Conservation (phyloP, 768 basidiomycete species). For the Tephrocybe sp. region DNA sequence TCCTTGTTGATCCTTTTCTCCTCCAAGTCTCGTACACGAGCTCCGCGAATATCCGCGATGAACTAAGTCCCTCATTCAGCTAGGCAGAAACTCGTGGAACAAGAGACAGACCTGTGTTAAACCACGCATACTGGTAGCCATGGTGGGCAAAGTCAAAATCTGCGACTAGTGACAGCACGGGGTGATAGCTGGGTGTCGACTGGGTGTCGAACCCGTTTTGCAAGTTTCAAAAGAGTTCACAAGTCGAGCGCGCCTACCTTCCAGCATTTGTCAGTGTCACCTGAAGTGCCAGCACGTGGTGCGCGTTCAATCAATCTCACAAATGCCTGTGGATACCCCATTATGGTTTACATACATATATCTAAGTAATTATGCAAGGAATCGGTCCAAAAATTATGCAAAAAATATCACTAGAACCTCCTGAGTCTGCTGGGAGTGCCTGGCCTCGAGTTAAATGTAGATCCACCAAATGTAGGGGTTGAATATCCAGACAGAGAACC, state of each 20-base stretch:
- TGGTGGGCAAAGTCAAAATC: slow-evolving; percentile 30
- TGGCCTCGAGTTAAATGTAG: slow-evolving; percentile 55
- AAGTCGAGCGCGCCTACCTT: too few relatives aligned
- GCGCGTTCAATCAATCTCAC: too few relatives aligned
- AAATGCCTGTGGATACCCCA: too few relatives aligned
- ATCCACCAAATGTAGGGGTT: slow-evolving; percentile 48
- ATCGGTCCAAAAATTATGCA: too few relatives aligned
- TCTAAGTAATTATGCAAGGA: too few relatives aligned
- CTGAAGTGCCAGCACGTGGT: too few relatives aligned
- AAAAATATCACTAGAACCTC: slow-evolving; percentile 24
- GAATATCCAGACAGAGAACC: slow-evolving; percentile 56
- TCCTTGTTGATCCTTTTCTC: slow-evolving; percentile 99
- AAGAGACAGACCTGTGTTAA: slow-evolving; percentile 73
- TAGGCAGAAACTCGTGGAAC: neutral
- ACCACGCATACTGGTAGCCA: slow-evolving; percentile 92
- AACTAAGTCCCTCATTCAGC: slow-evolving; percentile 57
- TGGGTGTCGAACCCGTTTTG: too few relatives aligned
- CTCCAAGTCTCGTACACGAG: slow-evolving; percentile 93
- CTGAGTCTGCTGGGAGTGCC: slow-evolving; percentile 62
- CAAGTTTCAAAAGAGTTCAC: too few relatives aligned
- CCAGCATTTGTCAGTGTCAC: too few relatives aligned
- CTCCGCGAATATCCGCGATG: slow-evolving; percentile 98
- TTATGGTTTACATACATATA: too few relatives aligned
- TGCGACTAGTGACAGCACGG: too few relatives aligned
- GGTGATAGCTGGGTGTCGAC: too few relatives aligned